A percentile compares a stretch with the other conserved stretches of the same genome.
Evolutionary conservation across 1,139 yeast species (phyloP).

Genomic region (Diutina siamensis): DNA sequence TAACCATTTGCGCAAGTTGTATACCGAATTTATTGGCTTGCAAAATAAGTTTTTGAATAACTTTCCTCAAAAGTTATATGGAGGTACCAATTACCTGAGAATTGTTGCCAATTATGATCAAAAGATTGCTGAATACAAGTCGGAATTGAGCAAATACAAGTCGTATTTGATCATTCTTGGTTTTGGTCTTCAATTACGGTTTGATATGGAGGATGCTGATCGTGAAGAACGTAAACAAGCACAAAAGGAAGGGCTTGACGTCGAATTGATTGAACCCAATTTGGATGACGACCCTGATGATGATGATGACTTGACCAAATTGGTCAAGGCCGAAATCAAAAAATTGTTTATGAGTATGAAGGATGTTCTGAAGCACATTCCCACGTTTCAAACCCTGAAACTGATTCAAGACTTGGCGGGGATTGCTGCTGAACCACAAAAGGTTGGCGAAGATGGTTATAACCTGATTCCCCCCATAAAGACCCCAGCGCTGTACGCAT

Average conservation of each 20-base stretch:
- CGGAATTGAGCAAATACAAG: constrained; percentile 35
- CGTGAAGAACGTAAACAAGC: constrained; percentile 10
- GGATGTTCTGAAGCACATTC: constrained; percentile 27
- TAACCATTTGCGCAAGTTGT: constrained; percentile 27
- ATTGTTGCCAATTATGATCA: constrained; percentile 28
- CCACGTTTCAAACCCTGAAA: constrained; percentile 25
- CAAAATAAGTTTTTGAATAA: constrained; percentile 21
- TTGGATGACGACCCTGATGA: constrained; percentile 10
- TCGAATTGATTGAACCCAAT: constrained; percentile 9
- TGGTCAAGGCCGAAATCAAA: constrained; percentile 27
- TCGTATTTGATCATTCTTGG: constrained; percentile 35
- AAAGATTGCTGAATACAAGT: constrained; percentile 30
- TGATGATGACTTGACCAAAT: constrained; percentile 18
- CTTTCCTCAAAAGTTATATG: constrained; percentile 14
- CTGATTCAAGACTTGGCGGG: constrained; percentile 22
- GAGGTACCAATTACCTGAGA: constrained; percentile 24
- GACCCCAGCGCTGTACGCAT: constrained; percentile 4
- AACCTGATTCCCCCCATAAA: constrained; percentile 7
- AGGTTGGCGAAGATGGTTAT: constrained; percentile 7
- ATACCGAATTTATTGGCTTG: constrained; percentile 23
- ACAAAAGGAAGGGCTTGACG: constrained; percentile 8
- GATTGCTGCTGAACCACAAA: constrained; percentile 10
- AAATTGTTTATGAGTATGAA: constrained; percentile 13
- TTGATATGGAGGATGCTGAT: constrained; percentile 29
- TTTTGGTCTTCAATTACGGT: constrained; percentile 36